Evolutionary conservation across 257 asterid species (phyloP).

Genomic region (Solanum pennellii): DNA sequence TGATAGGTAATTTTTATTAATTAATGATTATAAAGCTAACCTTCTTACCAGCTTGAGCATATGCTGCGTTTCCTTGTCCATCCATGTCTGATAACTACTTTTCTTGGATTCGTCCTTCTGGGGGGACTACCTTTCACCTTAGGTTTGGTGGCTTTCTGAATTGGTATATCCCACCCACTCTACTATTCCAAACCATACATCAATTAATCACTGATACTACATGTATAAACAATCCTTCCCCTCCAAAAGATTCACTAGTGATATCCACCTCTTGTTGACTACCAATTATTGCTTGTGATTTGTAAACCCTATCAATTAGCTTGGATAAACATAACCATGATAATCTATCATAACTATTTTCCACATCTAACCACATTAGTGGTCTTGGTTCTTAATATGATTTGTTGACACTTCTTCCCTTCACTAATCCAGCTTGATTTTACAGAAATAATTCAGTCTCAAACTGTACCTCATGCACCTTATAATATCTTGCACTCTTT

Average conservation of each 20-base stretch:
- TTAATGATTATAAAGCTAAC: too few species aligned
- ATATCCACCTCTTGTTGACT: background rate
- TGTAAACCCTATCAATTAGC: background rate
- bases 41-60: background rate
- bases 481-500: background rate
- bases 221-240: background rate
- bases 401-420: background rate
- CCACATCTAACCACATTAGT: background rate
- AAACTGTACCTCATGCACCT: background rate
- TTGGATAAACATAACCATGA: background rate
- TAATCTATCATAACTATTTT: background rate
- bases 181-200: background rate
- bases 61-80: background rate
- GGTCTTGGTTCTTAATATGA: background rate
- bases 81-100: background rate
- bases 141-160: background rate
- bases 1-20: background rate
- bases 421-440: background rate
- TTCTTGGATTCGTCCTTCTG: background rate
- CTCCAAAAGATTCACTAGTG: background rate
- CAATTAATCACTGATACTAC: background rate
- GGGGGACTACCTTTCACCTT: background rate
- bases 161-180: background rate
- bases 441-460: background rate
- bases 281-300: background rate